Base-by-base conservation (phyloP, 2,329 filamentous ascomycete genomes). In the Trichoderma koningiopsis region DNA sequence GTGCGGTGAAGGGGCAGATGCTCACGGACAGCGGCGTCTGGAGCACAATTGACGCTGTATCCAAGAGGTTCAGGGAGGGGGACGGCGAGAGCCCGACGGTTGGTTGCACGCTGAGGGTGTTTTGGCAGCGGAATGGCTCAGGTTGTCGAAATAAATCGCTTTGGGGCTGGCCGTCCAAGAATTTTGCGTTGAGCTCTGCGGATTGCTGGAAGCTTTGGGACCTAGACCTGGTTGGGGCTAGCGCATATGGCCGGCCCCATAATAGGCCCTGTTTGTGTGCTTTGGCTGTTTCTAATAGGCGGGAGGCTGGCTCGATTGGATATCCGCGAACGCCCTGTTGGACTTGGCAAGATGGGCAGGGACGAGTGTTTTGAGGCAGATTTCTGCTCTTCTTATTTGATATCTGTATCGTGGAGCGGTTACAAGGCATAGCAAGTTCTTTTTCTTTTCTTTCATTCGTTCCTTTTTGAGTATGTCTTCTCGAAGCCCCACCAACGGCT, bases 101-200 rank as follows among this genome's bases (percentile, higher is more conserved):
- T 63, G 65, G 49, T 70, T 33, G 72, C 72, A 76, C 75, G 76
- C 73, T 43, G 77, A 22, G 76, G 76, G 75, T 77, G 77, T 75
- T 74, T 64, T 64, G 35, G 74, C 74, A 75, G 76, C 73, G 71
- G 71, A 75, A 75, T 71, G 73, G 72, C 70, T 76, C 72, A 72
- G 72, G 72, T 75, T 76, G 65, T 68, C 70, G 72, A 77, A 79
- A 78, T 78, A 77, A 79, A 78, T 78, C 52, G 75, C 75, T 80
- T 43, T 80, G 78, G 79, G 79, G 79, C 63, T 71, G 49, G 56
- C 75, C 72, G 74, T 74, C 76, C 75, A 62, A 77, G 77, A 79
- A 81, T 81, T 81, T 80, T 80, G 76, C 76, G 79, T 81, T 81
- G 80, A 81, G 79, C 79, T 80, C 77, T 76, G 76, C 77, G 73